Percentiles rank a stretch among this genome's conserved stretches.
Evolutionary conservation across 805 yeast genomes (phyloP).

Genomic region (Kazachstania viticola): DNA sequence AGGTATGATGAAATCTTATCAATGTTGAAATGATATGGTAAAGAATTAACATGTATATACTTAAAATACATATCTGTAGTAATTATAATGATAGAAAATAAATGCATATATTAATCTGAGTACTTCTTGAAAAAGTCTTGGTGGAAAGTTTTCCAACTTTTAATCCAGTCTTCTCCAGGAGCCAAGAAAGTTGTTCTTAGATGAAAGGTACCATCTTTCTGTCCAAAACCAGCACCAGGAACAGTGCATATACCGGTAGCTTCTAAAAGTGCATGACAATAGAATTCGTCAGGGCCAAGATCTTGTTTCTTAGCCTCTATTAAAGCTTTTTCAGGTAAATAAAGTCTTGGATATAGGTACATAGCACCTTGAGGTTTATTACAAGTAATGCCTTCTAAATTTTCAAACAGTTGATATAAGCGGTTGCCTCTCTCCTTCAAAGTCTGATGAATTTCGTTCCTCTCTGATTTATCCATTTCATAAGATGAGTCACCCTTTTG

Average conservation of each 20-base stretch:
- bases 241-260: conserved; percentile 91
- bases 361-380: conserved; percentile 93
- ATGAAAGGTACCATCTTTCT: conserved; percentile 77
- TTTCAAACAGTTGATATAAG: conserved; percentile 56
- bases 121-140: conserved; percentile 51
- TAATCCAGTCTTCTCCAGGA: conserved; percentile 86
- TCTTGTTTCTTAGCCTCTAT: conserved; percentile 44
- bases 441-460: conserved; percentile 45
- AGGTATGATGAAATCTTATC: too few relatives aligned
- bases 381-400: conserved; percentile 74
- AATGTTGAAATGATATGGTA: too few relatives aligned
- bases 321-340: conserved; percentile 53
- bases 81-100: too few relatives aligned
- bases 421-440: conserved; percentile 53
- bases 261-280: conserved; percentile 75
- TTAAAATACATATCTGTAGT: too few relatives aligned
- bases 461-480: conserved; percentile 55
- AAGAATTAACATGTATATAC: too few relatives aligned
- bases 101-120: too few relatives aligned
- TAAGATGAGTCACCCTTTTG: conserved; percentile 62
- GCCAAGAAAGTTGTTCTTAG: conserved; percentile 94
- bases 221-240: conserved; percentile 97
- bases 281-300: conserved; percentile 70
- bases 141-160: conserved; percentile 71
- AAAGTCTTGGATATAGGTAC: conserved; percentile 82